Evolutionary conservation across 768 basidiomycete genomes (phyloP), one percentile per base, ranked within the genome.

Genomic region (Suillus sp.): DNA sequence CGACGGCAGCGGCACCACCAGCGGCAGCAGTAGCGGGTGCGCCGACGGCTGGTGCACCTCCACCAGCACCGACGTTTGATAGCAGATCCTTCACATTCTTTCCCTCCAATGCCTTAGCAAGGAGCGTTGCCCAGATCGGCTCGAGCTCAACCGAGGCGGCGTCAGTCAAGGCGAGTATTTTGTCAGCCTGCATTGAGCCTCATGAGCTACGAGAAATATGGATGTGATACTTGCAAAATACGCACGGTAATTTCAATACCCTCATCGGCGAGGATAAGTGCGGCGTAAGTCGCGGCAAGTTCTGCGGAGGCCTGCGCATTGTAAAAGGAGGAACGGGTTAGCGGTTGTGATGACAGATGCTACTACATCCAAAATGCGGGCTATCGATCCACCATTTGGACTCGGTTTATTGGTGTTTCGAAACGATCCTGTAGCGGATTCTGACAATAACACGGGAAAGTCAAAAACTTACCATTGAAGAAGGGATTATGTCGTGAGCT

Each of bases 261-360:
- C 68, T 97, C 96, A 81, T 99, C 97, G 70, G 95, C 96, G 75
- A 99, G 94, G 81, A 98, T 98, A 74, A 99, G 91, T 70, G 95
- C 93, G 74, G 96, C 95, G 83, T 98, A 98, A 70, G 95, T 92
- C 66, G 95, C 83, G 70, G 95, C 94, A 75, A 96, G 92, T 77
- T 99, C 96, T 60, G 75, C 64, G 73, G 84, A 78, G 74, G 84
- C 83, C 84, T 84, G 65, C 53, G 9, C 4, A 38, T 48, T 3
- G 16, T 34, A 35, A 38, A n/a, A 35, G 8, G 48, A 50, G 9
- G 4, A 50, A 50, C 16, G 9, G 1, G 70, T 74, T 43, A 75
- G 71, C 53, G 2, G 53, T 32, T 32, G 10, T 55, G 58, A 61
- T 38, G 37, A 62, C 25, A 30, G 35, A 40, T 22, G 0, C n/a